Evolutionary conservation across 805 yeast genomes (phyloP), one percentile per base, ranked within the genome.

Genomic region (Novakomyces olei): DNA sequence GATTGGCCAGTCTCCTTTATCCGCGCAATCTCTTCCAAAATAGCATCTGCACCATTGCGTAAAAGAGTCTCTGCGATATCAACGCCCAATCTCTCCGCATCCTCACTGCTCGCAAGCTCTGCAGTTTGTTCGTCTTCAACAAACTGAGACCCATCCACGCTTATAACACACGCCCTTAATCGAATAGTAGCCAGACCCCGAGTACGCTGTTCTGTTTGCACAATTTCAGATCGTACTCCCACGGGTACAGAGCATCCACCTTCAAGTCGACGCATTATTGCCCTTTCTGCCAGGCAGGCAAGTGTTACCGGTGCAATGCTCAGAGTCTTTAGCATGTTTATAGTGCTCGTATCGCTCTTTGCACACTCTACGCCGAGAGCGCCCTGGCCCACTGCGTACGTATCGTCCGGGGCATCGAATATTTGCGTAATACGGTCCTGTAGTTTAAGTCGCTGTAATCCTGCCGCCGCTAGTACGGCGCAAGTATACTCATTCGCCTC

Each of bases 171-270:
- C 4, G 41, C 36, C 10, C 36, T 32, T 17, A 40, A 32, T n/a
- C n/a, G n/a, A n/a, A n/a, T n/a, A n/a, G n/a, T n/a, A 4, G 35
- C 19, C 5, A 41, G 27, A 19, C 34, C 35, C 5, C 34, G 35
- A 14, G 24, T 12, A 8, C 29, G 26, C n/a, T 23, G 18, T 8
- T 45, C n/a, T 6, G 23, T 4, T 10, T 19, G 26, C n/a, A 23
- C 12, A 4, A 12, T n/a, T 81, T 61, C 40, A 15, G 14, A n/a
- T 19, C 69, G 65, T 19, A 80, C 93, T 33, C 98, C 98, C 41
- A 88, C 77, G 5, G 98, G 98, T 12, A 88, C 95, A 1, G 94
- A 79, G 54, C 98, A 88, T 5, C 98, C 98, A 39, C 96, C 98
- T 57, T 88, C 96, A 37, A 88, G 63, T 16, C 75, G 63, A 52